Percentiles rank a stretch among this genome's conserved stretches.
Evolutionary conservation across 176 grass and related monocot species (phyloP).

Genomic region (Zizania latifolia): DNA sequence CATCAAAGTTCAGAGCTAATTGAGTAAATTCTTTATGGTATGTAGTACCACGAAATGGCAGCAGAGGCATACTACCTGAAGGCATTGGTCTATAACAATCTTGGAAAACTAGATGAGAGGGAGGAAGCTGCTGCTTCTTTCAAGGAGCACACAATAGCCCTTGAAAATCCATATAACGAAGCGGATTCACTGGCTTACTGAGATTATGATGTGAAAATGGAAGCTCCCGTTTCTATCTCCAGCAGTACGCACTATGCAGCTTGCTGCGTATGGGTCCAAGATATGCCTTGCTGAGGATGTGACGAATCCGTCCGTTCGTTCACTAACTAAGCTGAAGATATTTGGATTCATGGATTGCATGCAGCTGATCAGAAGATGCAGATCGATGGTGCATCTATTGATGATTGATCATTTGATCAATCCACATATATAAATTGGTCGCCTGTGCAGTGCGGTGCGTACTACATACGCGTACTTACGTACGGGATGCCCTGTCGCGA

Average conservation of each 20-base stretch:
- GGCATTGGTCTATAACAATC: constrained; percentile 56
- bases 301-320: no score
- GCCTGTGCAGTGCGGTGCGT: no score
- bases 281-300: neutral
- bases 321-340: no score
- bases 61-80: constrained; percentile 83
- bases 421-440: no score
- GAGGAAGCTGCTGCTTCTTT: constrained; percentile 64
- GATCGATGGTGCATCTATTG: no score
- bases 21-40: neutral
- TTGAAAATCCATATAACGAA: constrained; percentile 56
- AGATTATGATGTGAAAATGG: neutral
- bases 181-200: constrained; percentile 38
- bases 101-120: constrained; percentile 55
- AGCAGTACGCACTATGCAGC: neutral
- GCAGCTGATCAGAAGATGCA: no score
- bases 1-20: neutral
- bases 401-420: no score
- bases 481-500: no score
- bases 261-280: no score
- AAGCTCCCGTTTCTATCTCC: neutral
- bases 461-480: no score
- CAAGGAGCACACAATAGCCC: constrained; percentile 47
- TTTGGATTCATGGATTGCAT: no score
- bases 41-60: constrained; percentile 86